phyloP scores from a whole-genome alignment of 2,329 filamentous ascomycete genomes.

The Ophiostoma piceae region DNA sequence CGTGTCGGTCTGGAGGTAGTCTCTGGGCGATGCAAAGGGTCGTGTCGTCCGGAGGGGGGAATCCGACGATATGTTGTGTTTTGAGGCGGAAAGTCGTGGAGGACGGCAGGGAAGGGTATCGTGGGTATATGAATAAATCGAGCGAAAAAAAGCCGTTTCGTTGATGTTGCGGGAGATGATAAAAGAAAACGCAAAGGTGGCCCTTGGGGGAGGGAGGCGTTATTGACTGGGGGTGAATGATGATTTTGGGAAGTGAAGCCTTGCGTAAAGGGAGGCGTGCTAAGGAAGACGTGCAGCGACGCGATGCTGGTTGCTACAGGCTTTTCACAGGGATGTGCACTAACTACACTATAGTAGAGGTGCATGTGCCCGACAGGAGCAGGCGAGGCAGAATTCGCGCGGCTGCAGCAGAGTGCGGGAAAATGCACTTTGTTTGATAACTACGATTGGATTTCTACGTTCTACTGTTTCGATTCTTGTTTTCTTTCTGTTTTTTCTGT shows the following conservation, averaged over 20 bases:
- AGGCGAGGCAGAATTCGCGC: neutral
- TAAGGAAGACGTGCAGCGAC: conserved; percentile 20
- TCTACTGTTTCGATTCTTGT: neutral
- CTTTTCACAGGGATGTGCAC: conserved; percentile 3
- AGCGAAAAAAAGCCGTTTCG: neutral
- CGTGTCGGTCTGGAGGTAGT: neutral
- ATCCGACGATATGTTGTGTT: neutral
- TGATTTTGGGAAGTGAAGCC: neutral
- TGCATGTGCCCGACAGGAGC: neutral
- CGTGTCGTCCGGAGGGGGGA: neutral
- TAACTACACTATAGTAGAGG: neutral
- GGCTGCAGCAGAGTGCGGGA: neutral
- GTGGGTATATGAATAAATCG: neutral
- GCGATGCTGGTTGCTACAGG: conserved; percentile 18
- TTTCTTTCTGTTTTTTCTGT: neutral
- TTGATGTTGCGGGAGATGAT: neutral
- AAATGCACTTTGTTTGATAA: neutral
- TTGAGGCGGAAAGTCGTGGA: neutral
- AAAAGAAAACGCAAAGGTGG: neutral
- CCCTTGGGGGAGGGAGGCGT: neutral
- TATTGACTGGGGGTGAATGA: neutral
- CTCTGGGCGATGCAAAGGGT: neutral
- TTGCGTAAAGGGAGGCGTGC: neutral
- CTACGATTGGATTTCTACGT: neutral
- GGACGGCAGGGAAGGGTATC: neutral